Evolutionary conservation across 495 filamentous ascomycete species (phyloP).

Genomic region (Usnea hakonensis): DNA sequence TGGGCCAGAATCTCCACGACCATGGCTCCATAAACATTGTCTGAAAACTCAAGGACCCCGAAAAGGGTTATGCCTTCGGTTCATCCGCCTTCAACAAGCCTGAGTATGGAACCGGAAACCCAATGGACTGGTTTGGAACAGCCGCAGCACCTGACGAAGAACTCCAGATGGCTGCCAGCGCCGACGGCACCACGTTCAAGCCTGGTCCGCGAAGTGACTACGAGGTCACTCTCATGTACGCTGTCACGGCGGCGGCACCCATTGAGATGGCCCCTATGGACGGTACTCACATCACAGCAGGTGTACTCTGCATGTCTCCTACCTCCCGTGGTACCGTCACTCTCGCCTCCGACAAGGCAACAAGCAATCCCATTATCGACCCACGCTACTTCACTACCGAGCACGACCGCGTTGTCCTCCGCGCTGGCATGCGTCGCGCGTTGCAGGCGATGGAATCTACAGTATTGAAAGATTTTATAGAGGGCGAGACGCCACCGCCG

Average conservation of each 20-base stretch:
- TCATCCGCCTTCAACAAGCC: constrained; percentile 29
- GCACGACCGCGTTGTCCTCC: constrained; percentile 5
- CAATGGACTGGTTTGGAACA: constrained; percentile 25
- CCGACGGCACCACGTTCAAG: constrained; percentile 23
- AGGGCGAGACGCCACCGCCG: constrained; percentile 6
- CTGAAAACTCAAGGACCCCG: constrained; percentile 35
- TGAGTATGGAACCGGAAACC: constrained; percentile 27
- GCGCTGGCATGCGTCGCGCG: constrained; percentile 2
- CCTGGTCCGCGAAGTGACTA: not conserved
- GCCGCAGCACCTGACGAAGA: constrained; percentile 15
- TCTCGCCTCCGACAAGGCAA: not conserved
- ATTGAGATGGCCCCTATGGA: constrained; percentile 16
- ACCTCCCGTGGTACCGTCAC: constrained; percentile 11
- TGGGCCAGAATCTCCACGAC: constrained; percentile 34
- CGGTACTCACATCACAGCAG: constrained; percentile 4
- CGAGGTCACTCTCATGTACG: constrained; percentile 28
- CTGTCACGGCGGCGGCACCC: constrained; percentile 19
- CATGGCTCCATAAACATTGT: constrained; percentile 28
- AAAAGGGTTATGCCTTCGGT: constrained; percentile 31
- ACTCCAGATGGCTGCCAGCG: constrained; percentile 27
- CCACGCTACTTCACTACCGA: constrained; percentile 37
- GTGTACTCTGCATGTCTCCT: not conserved
- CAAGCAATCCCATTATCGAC: constrained; percentile 20
- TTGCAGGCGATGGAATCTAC: not conserved
- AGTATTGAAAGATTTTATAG: not conserved